phyloP scores from a whole-genome alignment of 2,329 filamentous ascomycete species.

The Endoconidiophora laricicola region DNA sequence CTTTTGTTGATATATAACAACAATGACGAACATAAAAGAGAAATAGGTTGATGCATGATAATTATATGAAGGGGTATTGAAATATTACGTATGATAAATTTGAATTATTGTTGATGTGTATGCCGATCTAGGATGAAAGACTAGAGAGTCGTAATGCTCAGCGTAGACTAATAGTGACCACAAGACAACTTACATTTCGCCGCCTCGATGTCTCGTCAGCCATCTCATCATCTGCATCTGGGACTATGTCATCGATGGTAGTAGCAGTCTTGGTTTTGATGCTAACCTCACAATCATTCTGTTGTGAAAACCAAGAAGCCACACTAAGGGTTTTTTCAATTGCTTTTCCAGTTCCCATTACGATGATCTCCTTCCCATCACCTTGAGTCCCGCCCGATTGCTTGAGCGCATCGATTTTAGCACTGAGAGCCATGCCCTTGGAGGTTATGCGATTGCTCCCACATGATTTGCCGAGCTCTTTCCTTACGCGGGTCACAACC shows the following conservation, averaged over 20 bases:
- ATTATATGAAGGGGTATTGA: too few species aligned
- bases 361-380: conserved; percentile 28
- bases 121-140: too few species aligned
- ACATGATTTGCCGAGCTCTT: conserved; percentile 39
- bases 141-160: conserved; percentile 17
- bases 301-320: conserved; percentile 39
- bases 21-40: too few species aligned
- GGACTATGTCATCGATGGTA: conserved; percentile 50
- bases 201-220: conserved; percentile 25
- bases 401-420: conserved; percentile 25
- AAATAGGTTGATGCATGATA: too few species aligned
- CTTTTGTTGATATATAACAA: too few species aligned
- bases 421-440: conserved; percentile 28
- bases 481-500: conserved; percentile 46
- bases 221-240: conserved; percentile 21
- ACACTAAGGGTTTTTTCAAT: conserved; percentile 46
- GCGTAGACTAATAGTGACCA: conserved; percentile 30
- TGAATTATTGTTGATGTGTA: too few species aligned
- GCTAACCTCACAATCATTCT: conserved; percentile 29
- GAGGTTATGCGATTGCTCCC: conserved; percentile 9
- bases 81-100: too few species aligned
- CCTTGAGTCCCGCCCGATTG: conserved; percentile 12
- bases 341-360: conserved; percentile 50
- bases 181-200: conserved; percentile 34
- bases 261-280: conserved; percentile 45